Percentiles rank a stretch among this genome's conserved stretches.
Conservation (phyloP, 2,329 filamentous ascomycete species). For the Akanthomyces lecanii region DNA sequence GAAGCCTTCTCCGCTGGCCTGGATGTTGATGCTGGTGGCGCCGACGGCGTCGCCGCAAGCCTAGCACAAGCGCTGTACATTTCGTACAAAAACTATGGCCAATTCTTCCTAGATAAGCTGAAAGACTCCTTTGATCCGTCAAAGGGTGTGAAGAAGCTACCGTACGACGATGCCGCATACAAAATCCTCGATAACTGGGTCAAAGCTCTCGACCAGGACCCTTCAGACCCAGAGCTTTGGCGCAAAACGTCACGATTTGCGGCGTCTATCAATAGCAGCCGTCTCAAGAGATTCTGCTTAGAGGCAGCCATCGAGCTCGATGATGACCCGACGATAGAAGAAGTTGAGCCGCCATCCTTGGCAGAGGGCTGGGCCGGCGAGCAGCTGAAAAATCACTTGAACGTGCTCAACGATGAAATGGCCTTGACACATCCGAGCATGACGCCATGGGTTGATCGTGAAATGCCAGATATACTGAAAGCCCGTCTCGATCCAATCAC, state of each 20-base stretch:
- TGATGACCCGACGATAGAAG: conserved; percentile 59
- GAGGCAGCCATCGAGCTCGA: conserved; percentile 65
- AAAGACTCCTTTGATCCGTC: conserved; percentile 26
- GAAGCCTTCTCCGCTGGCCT: conserved; percentile 49
- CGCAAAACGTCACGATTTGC: conserved; percentile 55
- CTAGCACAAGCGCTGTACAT: conserved; percentile 87
- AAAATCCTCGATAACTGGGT: conserved; percentile 54
- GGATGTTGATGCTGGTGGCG: conserved; percentile 56
- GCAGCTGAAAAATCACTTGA: conserved; percentile 53
- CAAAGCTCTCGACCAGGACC: conserved; percentile 58
- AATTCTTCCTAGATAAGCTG: conserved; percentile 73
- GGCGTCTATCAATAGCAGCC: conserved; percentile 51
- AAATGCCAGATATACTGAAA: conserved; percentile 47
- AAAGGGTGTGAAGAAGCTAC: conserved; percentile 49
- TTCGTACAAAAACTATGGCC: conserved; percentile 91
- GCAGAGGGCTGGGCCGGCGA: conserved; percentile 61
- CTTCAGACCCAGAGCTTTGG: conserved; percentile 65
- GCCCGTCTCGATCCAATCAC: conserved; percentile 58
- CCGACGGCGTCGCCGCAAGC: conserved; percentile 73
- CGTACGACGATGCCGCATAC: conserved; percentile 32
- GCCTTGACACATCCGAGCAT: conserved; percentile 58
- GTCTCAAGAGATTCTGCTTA: conserved; percentile 58
- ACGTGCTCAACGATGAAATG: conserved; percentile 51
- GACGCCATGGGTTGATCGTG: conserved; percentile 50
- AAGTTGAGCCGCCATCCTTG: conserved; percentile 59